phyloP scores from a whole-genome alignment of 495 filamentous ascomycete species.

The Melanomma pulvis-pyrius region DNA sequence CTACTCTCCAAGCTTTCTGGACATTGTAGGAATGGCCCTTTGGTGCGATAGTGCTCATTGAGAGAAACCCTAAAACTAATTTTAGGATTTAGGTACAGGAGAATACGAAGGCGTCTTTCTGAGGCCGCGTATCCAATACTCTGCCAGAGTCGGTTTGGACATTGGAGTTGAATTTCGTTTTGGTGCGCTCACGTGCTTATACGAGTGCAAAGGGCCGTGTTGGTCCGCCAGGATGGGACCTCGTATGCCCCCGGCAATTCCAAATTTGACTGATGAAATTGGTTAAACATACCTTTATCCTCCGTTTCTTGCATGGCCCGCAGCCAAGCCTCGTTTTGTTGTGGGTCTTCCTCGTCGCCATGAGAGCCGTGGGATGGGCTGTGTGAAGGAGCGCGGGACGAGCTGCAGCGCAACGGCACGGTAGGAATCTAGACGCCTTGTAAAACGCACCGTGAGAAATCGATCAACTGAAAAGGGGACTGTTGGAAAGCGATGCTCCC shows the following conservation, averaged over 20 bases:
- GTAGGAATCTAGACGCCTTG: not conserved
- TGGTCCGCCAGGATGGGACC: not conserved
- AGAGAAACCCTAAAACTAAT: not conserved
- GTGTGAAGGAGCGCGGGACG: not conserved
- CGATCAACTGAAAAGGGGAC: not conserved
- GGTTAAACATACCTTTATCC: conserved; percentile 36
- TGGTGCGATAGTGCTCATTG: not conserved
- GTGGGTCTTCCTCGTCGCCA: conserved; percentile 32
- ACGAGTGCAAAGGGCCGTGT: not conserved
- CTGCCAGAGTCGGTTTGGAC: not conserved
- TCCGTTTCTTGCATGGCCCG: conserved; percentile 36
- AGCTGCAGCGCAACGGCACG: not conserved
- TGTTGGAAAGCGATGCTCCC: not conserved
- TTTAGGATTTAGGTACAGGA: not conserved
- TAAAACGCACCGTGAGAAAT: not conserved
- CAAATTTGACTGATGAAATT: not conserved
- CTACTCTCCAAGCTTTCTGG: not conserved
- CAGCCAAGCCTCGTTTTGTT: conserved; percentile 41
- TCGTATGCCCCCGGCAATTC: not conserved
- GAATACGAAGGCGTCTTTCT: not conserved
- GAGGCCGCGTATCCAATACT: not conserved
- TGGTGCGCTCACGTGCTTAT: not conserved
- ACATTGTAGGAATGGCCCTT: too few species aligned
- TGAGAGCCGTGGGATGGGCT: not conserved
- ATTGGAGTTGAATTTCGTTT: not conserved